These are phyloP conservation scores for Taiozyma sp. DNA, from an alignment of 1,139 yeast species.

Conservation along the genomic window DNA sequence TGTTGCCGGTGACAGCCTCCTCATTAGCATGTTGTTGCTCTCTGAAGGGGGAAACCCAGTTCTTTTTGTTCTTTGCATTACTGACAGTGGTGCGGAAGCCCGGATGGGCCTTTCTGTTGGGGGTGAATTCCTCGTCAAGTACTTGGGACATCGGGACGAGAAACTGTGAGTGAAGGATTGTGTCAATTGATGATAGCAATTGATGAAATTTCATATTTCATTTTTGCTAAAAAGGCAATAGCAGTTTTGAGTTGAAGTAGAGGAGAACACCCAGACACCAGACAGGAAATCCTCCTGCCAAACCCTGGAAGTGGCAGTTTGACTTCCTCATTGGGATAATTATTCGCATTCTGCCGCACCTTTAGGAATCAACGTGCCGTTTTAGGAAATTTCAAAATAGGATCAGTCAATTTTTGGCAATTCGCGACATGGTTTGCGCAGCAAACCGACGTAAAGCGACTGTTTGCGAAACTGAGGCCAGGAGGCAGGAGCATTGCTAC, in stretches of 20 bases:
- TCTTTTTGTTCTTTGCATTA: constrained; percentile 24
- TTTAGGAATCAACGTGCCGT: background rate
- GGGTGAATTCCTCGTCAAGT: background rate
- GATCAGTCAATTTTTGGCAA: background rate
- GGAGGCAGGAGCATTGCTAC: too few species aligned
- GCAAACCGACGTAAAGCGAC: background rate
- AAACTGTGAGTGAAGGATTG: background rate
- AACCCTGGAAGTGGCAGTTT: background rate
- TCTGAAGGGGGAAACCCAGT: constrained; percentile 54
- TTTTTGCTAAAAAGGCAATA: background rate
- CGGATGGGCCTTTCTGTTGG: background rate
- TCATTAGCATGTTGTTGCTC: constrained; percentile 11
- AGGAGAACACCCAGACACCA: background rate
- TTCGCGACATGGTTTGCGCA: background rate
- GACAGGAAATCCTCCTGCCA: background rate
- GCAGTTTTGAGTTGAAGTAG: background rate
- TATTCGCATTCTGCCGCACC: background rate
- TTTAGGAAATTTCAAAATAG: background rate
- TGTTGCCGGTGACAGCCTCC: background rate
- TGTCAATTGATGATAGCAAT: background rate
- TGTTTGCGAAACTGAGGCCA: background rate
- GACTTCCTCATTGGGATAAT: background rate
- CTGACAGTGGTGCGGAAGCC: constrained; percentile 18
- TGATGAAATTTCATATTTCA: background rate
- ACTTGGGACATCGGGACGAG: background rate